These are phyloP conservation scores for Emydomyces testavorans DNA, from an alignment of 2,329 filamentous ascomycete genomes.

Conservation along the genomic window DNA sequence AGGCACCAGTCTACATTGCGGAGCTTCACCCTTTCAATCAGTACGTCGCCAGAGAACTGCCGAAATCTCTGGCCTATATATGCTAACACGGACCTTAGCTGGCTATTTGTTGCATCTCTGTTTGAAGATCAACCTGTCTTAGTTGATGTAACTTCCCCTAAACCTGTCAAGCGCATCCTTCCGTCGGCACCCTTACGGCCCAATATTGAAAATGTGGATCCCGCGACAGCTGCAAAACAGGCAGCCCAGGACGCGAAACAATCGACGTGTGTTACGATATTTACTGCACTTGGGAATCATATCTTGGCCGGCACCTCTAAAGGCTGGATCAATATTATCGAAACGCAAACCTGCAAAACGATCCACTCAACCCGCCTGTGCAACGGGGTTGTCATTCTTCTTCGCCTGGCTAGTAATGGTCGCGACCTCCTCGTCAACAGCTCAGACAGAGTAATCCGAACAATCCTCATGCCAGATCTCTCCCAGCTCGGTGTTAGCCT, in stretches of 20 bases:
- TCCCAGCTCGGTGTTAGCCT: slow-evolving; percentile 45
- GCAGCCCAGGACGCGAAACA: slow-evolving; percentile 87
- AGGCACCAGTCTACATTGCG: slow-evolving; percentile 88
- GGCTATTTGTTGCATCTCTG: slow-evolving; percentile 77
- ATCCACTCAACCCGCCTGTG: slow-evolving; percentile 86
- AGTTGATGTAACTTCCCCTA: slow-evolving; percentile 62
- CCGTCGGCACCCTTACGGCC: slow-evolving; percentile 71
- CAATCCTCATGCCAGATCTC: slow-evolving; percentile 75
- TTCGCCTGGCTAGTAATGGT: slow-evolving; percentile 74
- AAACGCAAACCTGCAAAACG: slow-evolving; percentile 64
- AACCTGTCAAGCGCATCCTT: slow-evolving; percentile 63
- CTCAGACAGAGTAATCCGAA: slow-evolving; percentile 88
- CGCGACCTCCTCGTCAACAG: slow-evolving; percentile 83
- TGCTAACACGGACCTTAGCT: slow-evolving; percentile 37
- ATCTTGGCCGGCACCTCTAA: slow-evolving; percentile 90
- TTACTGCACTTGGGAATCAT: slow-evolving; percentile 73
- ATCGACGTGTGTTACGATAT: slow-evolving; percentile 84
- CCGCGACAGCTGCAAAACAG: slow-evolving; percentile 61
- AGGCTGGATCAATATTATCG: slow-evolving; percentile 91
- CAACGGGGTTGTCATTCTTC: slow-evolving; percentile 73
- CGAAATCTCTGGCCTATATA: not conserved
- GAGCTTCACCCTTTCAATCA: slow-evolving; percentile 87
- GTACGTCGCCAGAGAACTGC: slow-evolving; percentile 40
- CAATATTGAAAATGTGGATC: slow-evolving; percentile 54
- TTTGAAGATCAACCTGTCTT: slow-evolving; percentile 88